Base-by-base conservation (phyloP, 805 yeast genomes). In the Cyberlindnera sargentensis region DNA sequence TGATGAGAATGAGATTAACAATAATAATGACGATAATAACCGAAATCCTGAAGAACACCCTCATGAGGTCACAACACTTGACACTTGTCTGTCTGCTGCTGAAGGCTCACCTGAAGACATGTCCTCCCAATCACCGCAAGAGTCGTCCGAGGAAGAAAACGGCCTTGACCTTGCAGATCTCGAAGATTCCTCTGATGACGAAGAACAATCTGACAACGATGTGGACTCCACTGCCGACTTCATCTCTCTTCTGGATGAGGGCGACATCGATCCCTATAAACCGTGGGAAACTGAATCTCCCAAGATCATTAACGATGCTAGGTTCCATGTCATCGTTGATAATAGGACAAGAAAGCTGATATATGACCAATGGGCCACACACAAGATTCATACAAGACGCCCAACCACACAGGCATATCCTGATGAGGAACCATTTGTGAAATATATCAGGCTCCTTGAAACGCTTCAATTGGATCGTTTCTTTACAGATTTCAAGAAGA, bases 261-360 rank as follows among this genome's bases (percentile, higher is more conserved):
- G 52, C 24, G 27, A 56, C 0, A 46, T 73, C 8, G 67, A 76
- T 49, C 76, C 79, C 0, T 72, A 55, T 44, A 62, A 71, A 2
- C 51, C 71, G 0, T 79, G 82, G 82, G 70, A 69, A 5, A 47
- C 57, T 1, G 79, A 75, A 53, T 58, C 70, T 8, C 50, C 55
- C 9, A 64, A 63, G 40, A 48, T 78, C 1, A 59, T 66, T 1
- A 47, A 61, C n/a, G 78, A 77, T 46, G 67, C 71, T 4, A 48
- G 67, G 9, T 77, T 66, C 51, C 56, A 62, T 25, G 42, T 46
- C 2, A 45, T 75, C 20, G 60, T 61, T 6, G 53, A 63, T 26
- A 64, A 68, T 34, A 47, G 55, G 20, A 52, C 53, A 7, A 58
- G 80, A 31, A 63, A 61, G 40, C 62, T 55, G 1, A 50, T 68